Percentiles rank a stretch among this genome's conserved stretches.
These are phyloP conservation scores for Didymella sp. DNA, from an alignment of 2,329 filamentous ascomycete genomes.

Conservation along the genomic window DNA sequence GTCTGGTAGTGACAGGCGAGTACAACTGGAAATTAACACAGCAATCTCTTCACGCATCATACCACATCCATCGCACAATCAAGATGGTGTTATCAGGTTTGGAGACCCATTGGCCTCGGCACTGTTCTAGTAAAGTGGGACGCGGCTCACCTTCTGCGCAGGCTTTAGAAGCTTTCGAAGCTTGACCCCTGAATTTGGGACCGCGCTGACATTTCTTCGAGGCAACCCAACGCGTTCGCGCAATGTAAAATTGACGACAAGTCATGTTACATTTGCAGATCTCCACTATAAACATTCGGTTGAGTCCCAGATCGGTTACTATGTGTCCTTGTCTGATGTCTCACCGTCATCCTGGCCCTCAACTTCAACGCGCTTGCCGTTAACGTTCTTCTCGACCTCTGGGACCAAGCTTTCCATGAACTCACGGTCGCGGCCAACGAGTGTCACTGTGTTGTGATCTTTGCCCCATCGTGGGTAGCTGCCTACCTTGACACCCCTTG, in stretches of 20 bases:
- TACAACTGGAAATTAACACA: conserved; percentile 16
- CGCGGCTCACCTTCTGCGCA: conserved; percentile 31
- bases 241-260: conserved; percentile 31
- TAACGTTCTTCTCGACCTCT: conserved; percentile 78
- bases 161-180: conserved; percentile 36
- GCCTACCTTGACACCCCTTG: conserved; percentile 86
- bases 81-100: conserved; percentile 16
- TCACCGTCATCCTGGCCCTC: conserved; percentile 68
- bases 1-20: conserved; percentile 5
- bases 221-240: conserved; percentile 17
- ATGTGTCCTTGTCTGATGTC: conserved; percentile 48
- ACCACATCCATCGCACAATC: conserved; percentile 19
- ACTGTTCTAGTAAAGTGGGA: conserved; percentile 11
- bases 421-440: conserved; percentile 77
- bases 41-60: conserved; percentile 21
- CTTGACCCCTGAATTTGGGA: conserved; percentile 19
- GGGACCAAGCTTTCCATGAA: conserved; percentile 79
- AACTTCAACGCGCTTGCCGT: conserved; percentile 71
- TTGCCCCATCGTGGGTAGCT: conserved; percentile 95
- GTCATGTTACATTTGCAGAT: conserved; percentile 11
- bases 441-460: conserved; percentile 84
- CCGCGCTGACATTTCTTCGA: conserved; percentile 1
- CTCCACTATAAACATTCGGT: conserved; percentile 24
- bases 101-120: conserved; percentile 14
- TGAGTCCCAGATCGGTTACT: conserved; percentile 37